These are phyloP conservation scores for Fusarium decemcellulare DNA, from an alignment of 2,329 filamentous ascomycete species.

Conservation along the genomic window DNA sequence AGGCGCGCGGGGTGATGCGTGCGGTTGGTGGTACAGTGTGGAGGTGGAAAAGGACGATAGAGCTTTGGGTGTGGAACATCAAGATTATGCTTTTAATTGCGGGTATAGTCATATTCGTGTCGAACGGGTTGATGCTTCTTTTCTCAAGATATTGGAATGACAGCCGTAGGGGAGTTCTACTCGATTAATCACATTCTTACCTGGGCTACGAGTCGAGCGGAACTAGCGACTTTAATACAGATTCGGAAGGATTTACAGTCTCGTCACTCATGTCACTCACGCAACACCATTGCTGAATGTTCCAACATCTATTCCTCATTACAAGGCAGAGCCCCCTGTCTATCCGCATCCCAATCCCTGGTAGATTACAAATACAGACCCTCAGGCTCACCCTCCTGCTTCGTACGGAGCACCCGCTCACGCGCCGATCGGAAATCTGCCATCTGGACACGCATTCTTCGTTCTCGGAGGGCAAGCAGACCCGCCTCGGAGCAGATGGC, in stretches of 20 bases:
- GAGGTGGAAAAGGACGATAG: no score
- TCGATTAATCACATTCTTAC: slow-evolving; percentile 2
- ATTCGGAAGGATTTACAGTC: background rate
- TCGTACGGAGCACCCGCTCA: slow-evolving; percentile 96
- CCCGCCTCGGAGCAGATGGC: slow-evolving; percentile 98
- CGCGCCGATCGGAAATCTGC: slow-evolving; percentile 94
- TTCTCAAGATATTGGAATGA: background rate
- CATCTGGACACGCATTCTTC: slow-evolving; percentile 99
- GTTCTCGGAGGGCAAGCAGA: slow-evolving; percentile 92
- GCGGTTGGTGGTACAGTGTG: background rate
- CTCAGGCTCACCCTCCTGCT: slow-evolving; percentile 98
- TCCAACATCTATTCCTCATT: slow-evolving; percentile 41
- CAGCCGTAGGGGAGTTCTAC: background rate
- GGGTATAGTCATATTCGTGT: no score
- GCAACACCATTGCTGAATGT: slow-evolving; percentile 5
- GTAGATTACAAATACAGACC: slow-evolving; percentile 92
- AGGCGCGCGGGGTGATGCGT: slow-evolving; percentile 11
- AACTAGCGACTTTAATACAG: slow-evolving; percentile 4
- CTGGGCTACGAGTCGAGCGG: background rate
- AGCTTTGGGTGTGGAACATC: no score
- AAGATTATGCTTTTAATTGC: no score
- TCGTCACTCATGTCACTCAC: background rate
- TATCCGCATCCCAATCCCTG: slow-evolving; percentile 39
- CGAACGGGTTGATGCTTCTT: no score
- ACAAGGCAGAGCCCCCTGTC: slow-evolving; percentile 35